Conservation (phyloP, 2,329 filamentous ascomycete species). For the Claviceps sorghi region DNA sequence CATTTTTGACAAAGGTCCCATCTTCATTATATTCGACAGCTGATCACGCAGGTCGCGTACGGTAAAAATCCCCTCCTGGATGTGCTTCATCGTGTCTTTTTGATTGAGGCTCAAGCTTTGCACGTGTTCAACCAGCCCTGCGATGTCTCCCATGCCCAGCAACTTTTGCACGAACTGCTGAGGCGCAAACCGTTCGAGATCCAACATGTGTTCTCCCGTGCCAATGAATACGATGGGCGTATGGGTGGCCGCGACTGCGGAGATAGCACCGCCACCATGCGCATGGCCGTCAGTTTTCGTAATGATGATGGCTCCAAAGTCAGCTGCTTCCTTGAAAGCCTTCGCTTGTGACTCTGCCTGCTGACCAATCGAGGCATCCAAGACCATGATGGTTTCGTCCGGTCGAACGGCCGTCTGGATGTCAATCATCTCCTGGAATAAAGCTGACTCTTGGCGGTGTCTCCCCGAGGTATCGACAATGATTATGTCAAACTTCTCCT, state of each 20-base stretch:
- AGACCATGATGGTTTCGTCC: slow-evolving; percentile 96
- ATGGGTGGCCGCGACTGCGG: slow-evolving; percentile 87
- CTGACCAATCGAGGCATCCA: slow-evolving; percentile 93
- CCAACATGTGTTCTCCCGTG: slow-evolving; percentile 93
- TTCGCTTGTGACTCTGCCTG: slow-evolving; percentile 87
- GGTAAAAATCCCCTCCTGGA: slow-evolving; percentile 91
- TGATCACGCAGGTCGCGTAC: slow-evolving; percentile 90
- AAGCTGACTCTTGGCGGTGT: slow-evolving; percentile 83
- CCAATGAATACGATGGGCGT: slow-evolving; percentile 97
- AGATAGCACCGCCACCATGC: slow-evolving; percentile 91
- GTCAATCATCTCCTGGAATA: slow-evolving; percentile 96
- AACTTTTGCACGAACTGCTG: slow-evolving; percentile 89
- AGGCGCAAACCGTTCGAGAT: slow-evolving; percentile 83
- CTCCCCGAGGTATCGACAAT: slow-evolving; percentile 95
- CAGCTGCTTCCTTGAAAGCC: slow-evolving; percentile 92
- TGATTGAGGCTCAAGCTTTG: slow-evolving; percentile 91
- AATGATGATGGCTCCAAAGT: slow-evolving; percentile 97
- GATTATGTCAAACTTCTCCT: slow-evolving; percentile 94
- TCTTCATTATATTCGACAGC: slow-evolving; percentile 97
- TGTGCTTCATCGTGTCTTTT: slow-evolving; percentile 98
- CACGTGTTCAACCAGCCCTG: slow-evolving; percentile 88
- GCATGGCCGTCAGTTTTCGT: slow-evolving; percentile 97
- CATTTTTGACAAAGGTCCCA: slow-evolving; percentile 95
- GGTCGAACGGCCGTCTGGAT: slow-evolving; percentile 83
- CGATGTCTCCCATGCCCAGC: slow-evolving; percentile 94